phyloP scores from a whole-genome alignment of 2,329 filamentous ascomycete genomes.

The Acarospora socialis region DNA sequence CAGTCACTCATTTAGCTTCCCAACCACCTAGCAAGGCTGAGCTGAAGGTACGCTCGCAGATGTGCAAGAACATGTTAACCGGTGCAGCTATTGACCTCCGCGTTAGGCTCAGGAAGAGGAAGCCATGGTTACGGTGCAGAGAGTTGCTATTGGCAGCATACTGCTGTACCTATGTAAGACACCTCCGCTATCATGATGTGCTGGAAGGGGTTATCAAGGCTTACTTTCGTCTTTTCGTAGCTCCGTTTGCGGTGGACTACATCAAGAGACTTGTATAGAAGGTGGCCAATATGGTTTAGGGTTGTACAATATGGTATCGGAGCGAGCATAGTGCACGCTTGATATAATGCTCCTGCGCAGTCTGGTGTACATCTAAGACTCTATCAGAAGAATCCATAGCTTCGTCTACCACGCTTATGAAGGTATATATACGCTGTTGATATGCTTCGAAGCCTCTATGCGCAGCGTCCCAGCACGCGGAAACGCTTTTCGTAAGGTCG shows the following conservation, averaged over 20 bases:
- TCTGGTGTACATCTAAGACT: too few relatives aligned
- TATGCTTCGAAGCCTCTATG: too few relatives aligned
- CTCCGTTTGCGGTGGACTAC: constrained; percentile 36
- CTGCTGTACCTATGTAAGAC: constrained; percentile 48
- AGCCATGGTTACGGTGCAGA: constrained; percentile 39
- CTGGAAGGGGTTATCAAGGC: background rate
- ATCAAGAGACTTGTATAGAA: constrained; percentile 32
- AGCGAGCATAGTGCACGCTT: constrained; percentile 7
- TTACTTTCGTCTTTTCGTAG: constrained; percentile 17
- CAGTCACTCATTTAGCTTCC: constrained; percentile 27
- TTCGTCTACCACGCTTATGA: too few relatives aligned
- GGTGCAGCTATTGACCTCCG: background rate
- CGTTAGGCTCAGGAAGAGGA: constrained; percentile 38
- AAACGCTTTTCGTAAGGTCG: too few relatives aligned
- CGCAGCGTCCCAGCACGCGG: too few relatives aligned
- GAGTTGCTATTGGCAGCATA: constrained; percentile 38
- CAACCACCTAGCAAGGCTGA: constrained; percentile 34
- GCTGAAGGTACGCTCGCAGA: constrained; percentile 22
- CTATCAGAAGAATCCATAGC: too few relatives aligned
- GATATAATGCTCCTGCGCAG: constrained; percentile 1
- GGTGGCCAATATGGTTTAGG: constrained; percentile 6
- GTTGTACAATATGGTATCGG: constrained; percentile 5
- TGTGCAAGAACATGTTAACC: too few relatives aligned
- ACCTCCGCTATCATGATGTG: background rate
- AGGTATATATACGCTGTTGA: too few relatives aligned